phyloP scores from a whole-genome alignment of 2,329 filamentous ascomycete genomes.

The Coleophoma cylindrospora region DNA sequence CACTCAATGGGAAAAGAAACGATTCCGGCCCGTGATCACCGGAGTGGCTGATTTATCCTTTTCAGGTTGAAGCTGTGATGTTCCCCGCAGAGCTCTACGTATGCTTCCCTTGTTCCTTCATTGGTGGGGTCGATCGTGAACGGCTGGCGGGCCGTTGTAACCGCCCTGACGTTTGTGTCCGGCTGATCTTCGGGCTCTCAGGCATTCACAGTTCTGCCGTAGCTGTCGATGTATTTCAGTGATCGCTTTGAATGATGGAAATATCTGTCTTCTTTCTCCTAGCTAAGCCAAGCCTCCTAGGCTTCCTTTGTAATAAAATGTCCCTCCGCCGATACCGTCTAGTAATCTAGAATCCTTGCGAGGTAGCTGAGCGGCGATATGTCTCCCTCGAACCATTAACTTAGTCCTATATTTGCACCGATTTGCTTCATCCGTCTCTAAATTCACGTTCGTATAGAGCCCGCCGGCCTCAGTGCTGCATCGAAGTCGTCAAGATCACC shows the following conservation, averaged over 20 bases:
- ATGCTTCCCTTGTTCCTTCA: neutral
- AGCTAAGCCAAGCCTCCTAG: too few relatives aligned
- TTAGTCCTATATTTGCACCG: constrained; percentile 2
- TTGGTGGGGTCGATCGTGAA: neutral
- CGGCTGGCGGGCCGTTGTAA: neutral
- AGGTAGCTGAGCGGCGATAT: too few relatives aligned
- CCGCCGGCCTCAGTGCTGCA: neutral
- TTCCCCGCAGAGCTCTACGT: neutral
- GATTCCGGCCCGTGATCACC: neutral
- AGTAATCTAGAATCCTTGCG: too few relatives aligned
- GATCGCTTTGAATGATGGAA: too few relatives aligned
- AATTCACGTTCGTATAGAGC: neutral
- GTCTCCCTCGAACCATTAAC: neutral
- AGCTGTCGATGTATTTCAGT: too few relatives aligned
- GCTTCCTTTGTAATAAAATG: too few relatives aligned
- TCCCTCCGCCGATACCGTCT: too few relatives aligned
- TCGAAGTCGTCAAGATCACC: constrained; percentile 25
- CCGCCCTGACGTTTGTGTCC: too few relatives aligned
- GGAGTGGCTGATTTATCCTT: neutral
- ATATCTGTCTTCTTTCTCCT: too few relatives aligned
- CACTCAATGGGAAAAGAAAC: neutral
- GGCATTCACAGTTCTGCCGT: too few relatives aligned
- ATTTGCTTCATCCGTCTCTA: constrained; percentile 2
- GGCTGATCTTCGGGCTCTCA: too few relatives aligned
- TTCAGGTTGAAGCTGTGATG: neutral